Base-by-base conservation (phyloP, 2,329 filamentous ascomycete species). In the Trichoderma koningii region DNA sequence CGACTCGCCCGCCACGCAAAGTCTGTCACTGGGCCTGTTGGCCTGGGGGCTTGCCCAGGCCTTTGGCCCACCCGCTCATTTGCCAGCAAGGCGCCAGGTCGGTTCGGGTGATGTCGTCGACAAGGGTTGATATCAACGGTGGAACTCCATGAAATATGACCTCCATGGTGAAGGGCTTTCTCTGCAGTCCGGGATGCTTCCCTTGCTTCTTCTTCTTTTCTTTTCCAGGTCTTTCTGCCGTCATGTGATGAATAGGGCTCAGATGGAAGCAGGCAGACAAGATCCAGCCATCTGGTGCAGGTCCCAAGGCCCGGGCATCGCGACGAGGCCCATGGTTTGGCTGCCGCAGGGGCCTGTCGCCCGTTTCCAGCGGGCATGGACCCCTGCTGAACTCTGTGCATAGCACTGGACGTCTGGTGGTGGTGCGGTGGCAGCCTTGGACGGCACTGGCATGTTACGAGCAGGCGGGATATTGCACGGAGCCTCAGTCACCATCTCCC, bases 21-120 rank as follows among this genome's bases (percentile, higher is more conserved):
- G 26, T 38, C 34, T 38, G 34, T 38, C 34, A 38, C 34, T 14
- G 34, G 34, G 34, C 34, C 41, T 30, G 47, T 44, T 53, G 48
- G 48, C 26, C 42, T 38, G 50, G 48, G 48, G 48, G 57, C 48
- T 44, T 45, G 6, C n/a, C 23, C 52, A 63, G 45, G 51, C 51
- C 61, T 34, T 17, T 63, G 61, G 61, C 52, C 61, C 61, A 63
- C 61, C 61, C 45, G 61, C 61, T 63, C 30, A 63, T 63, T 63
- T 55, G 47, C 61, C 61, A 63, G 30, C 34, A 28, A 30, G 10
- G 42, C 60, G 51, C 45, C 57, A 61, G 48, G 57, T 51, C 57
- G 10, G n/a, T 56, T 63, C 52, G 61, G 61, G 61, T 26, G 19
- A 23, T 63, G 26, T 63, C 19, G 51, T 26, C 59, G 59, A 63